Percentiles rank a stretch among this genome's conserved stretches.
Evolutionary conservation across 257 asterid species (phyloP).

Genomic region (Eustoma russellianum): DNA sequence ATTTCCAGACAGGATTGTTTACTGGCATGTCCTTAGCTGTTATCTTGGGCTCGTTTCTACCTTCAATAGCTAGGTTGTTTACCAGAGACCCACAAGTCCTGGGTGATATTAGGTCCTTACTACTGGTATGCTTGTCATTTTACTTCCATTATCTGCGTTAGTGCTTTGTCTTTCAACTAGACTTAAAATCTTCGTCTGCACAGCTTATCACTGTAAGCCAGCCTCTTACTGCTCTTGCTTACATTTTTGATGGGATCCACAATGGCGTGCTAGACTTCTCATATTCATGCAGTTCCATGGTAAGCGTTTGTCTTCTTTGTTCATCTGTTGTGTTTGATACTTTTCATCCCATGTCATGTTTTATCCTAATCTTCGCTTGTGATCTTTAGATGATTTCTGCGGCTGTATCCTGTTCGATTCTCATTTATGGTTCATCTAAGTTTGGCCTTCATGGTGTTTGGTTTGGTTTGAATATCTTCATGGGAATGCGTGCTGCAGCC

Average conservation of each 20-base stretch:
- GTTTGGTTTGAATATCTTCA: constrained; percentile 33
- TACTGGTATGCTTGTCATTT: constrained; percentile 13
- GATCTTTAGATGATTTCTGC: constrained; percentile 29
- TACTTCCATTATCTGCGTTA: not conserved
- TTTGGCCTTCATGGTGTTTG: constrained; percentile 33
- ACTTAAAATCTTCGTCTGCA: not conserved
- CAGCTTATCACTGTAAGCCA: constrained; percentile 36
- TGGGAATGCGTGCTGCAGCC: constrained; percentile 25
- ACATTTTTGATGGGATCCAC: constrained; percentile 37
- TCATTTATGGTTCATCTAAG: constrained; percentile 21
- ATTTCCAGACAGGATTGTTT: constrained; percentile 24
- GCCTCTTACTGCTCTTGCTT: constrained; percentile 33
- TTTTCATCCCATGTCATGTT: not conserved
- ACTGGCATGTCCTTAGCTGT: constrained; percentile 32
- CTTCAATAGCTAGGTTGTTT: constrained; percentile 29
- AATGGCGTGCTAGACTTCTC: constrained; percentile 39
- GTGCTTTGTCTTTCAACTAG: not conserved
- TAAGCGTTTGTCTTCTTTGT: constrained; percentile 9
- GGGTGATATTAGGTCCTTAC: constrained; percentile 15
- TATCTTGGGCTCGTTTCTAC: constrained; percentile 25
- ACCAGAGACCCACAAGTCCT: constrained; percentile 30
- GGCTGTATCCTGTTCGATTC: constrained; percentile 20
- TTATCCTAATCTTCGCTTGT: not conserved
- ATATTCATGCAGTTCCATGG: constrained; percentile 37
- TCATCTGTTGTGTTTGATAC: not conserved